Conservation (phyloP, 2,329 filamentous ascomycete species). For the Lasiodiplodia sp. region DNA sequence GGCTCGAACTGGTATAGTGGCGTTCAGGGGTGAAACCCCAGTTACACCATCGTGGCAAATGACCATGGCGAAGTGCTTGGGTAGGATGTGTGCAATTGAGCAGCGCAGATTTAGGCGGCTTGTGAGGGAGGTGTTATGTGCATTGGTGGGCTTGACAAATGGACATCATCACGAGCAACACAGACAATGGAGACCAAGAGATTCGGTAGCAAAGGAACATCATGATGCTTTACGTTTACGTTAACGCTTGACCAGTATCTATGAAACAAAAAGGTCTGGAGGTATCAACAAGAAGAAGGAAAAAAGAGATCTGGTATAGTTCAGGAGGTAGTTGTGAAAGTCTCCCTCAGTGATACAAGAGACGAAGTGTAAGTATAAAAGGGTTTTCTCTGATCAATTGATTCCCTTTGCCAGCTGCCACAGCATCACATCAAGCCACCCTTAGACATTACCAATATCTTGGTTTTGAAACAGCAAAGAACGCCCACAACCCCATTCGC, state of each 20-base stretch:
- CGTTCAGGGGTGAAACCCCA: background rate
- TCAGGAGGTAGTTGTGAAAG: background rate
- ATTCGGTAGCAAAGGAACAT: constrained; percentile 9
- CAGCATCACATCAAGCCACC: background rate
- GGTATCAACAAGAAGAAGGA: constrained; percentile 20
- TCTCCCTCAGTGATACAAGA: constrained; percentile 9
- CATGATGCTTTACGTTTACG: constrained; percentile 24
- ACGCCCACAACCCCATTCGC: constrained; percentile 1
- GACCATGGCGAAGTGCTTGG: background rate
- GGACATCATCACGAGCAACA: background rate
- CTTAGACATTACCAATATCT: constrained; percentile 27
- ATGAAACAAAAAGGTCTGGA: constrained; percentile 13
- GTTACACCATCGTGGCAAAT: background rate
- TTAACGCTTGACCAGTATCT: constrained; percentile 12
- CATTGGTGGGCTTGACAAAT: background rate
- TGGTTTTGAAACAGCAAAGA: constrained; percentile 10
- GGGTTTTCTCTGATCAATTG: constrained; percentile 1
- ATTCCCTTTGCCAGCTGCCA: constrained; percentile 1
- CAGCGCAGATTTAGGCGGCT: too few relatives aligned
- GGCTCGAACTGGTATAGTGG: background rate
- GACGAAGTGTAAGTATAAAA: constrained; percentile 1
- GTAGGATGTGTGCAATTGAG: background rate
- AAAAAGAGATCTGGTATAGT: constrained; percentile 22
- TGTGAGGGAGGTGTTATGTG: background rate
- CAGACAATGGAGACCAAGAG: background rate